A percentile compares a stretch with the other conserved stretches of the same genome.
Evolutionary conservation across 768 basidiomycete species (phyloP).

Genomic region (Xanthoconium purpureum): DNA sequence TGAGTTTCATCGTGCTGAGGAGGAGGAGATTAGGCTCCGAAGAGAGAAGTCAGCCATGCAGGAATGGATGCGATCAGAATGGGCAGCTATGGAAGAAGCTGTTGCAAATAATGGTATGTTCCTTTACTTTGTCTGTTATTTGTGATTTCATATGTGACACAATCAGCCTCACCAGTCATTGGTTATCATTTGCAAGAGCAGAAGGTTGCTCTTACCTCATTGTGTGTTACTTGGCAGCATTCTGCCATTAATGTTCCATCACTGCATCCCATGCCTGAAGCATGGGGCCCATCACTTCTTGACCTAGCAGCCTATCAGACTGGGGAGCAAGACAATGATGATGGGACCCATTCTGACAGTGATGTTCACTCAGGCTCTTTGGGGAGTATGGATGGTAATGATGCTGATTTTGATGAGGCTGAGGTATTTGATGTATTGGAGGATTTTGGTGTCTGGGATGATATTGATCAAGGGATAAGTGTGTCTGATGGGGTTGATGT

Average conservation of each 20-base stretch:
- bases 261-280: not conserved
- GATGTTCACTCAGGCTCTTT: too few species aligned
- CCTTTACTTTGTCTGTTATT: too few species aligned
- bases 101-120: not conserved
- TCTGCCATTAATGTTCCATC: not conserved
- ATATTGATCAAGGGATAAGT: too few species aligned
- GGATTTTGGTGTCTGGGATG: too few species aligned
- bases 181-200: not conserved
- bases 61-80: not conserved
- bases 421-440: not conserved
- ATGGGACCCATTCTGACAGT: too few species aligned
- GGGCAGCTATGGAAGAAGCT: not conserved
- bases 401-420: not conserved
- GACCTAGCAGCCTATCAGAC: not conserved
- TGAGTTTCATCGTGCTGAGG: not conserved
- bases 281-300: not conserved
- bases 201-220: not conserved
- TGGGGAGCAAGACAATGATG: not conserved
- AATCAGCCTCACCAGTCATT: not conserved
- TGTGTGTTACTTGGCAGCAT: not conserved
- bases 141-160: not conserved
- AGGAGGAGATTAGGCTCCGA: not conserved
- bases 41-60: not conserved
- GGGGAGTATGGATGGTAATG: not conserved
- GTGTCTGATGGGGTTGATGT: too few species aligned